Percentiles rank a stretch among this genome's conserved stretches.
phyloP scores from a whole-genome alignment of 2,329 filamentous ascomycete genomes.

The Sphaerulina populicola region DNA sequence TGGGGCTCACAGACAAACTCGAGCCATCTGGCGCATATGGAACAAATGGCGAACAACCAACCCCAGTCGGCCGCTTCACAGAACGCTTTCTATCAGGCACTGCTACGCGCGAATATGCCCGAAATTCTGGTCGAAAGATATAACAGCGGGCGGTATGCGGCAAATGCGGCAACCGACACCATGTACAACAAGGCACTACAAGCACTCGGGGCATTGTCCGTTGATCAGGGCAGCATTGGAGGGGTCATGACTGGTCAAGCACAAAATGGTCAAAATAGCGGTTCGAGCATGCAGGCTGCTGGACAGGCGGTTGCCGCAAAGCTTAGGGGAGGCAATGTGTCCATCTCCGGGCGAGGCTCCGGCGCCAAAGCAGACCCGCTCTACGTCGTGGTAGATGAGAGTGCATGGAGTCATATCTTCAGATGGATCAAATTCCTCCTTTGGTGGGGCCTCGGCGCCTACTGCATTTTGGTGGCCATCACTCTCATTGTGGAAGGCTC shows the following conservation, averaged over 20 bases:
- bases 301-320: constrained; percentile 73
- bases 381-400: constrained; percentile 92
- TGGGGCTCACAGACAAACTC: constrained; percentile 38
- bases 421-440: constrained; percentile 84
- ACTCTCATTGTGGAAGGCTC: constrained; percentile 76
- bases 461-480: constrained; percentile 68
- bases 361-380: constrained; percentile 76
- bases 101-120: constrained; percentile 86
- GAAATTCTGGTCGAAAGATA: constrained; percentile 87
- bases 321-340: constrained; percentile 58
- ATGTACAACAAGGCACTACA: constrained; percentile 70
- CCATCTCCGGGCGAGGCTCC: constrained; percentile 49
- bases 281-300: constrained; percentile 61
- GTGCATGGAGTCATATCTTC: constrained; percentile 67
- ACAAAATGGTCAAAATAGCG: constrained; percentile 33
- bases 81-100: constrained; percentile 85
- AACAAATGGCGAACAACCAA: constrained; percentile 89
- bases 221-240: constrained; percentile 18
- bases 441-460: constrained; percentile 68
- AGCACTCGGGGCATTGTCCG: constrained; percentile 46
- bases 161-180: constrained; percentile 66
- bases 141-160: constrained; percentile 74
- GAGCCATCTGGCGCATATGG: constrained; percentile 68
- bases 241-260: constrained; percentile 22
- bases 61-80: constrained; percentile 79